These are phyloP conservation scores for Aspergillus novofumigatus DNA, from an alignment of 2,329 filamentous ascomycete species.

Conservation along the genomic window DNA sequence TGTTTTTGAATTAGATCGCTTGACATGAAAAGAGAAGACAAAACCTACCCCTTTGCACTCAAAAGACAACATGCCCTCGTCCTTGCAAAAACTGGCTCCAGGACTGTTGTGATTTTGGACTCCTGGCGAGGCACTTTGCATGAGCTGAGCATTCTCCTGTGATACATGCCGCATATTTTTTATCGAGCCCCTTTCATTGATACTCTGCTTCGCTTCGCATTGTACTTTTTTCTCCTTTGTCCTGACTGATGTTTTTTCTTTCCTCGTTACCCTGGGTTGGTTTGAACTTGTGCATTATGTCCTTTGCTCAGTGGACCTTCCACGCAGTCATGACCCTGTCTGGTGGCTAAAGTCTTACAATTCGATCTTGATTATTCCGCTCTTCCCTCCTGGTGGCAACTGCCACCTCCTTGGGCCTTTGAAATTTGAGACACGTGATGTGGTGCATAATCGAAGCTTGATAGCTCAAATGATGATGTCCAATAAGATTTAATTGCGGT, in stretches of 20 bases:
- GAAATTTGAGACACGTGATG: background rate
- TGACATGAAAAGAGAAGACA: conserved; percentile 18
- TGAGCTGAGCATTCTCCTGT: conserved; percentile 18
- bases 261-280: conserved; percentile 21
- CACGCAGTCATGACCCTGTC: conserved; percentile 5
- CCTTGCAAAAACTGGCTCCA: conserved; percentile 12
- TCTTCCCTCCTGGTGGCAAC: background rate
- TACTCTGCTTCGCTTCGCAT: conserved; percentile 16
- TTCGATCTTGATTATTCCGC: background rate
- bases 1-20: conserved; percentile 22
- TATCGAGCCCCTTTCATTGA: conserved; percentile 15
- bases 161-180: conserved; percentile 14
- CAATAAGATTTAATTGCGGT: background rate
- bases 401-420: background rate
- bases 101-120: conserved; percentile 16
- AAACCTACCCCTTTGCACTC: conserved; percentile 9
- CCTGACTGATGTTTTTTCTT: conserved; percentile 12
- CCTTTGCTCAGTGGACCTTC: conserved; percentile 4
- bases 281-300: conserved; percentile 20
- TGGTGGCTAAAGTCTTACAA: conserved; percentile 13
- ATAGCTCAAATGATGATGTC: background rate
- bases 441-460: background rate
- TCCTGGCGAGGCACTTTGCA: conserved; percentile 19
- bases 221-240: conserved; percentile 6
- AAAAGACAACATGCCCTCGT: background rate